Conservation (phyloP, 73 alveolate genomes). For the Effrenium voratum region DNA sequence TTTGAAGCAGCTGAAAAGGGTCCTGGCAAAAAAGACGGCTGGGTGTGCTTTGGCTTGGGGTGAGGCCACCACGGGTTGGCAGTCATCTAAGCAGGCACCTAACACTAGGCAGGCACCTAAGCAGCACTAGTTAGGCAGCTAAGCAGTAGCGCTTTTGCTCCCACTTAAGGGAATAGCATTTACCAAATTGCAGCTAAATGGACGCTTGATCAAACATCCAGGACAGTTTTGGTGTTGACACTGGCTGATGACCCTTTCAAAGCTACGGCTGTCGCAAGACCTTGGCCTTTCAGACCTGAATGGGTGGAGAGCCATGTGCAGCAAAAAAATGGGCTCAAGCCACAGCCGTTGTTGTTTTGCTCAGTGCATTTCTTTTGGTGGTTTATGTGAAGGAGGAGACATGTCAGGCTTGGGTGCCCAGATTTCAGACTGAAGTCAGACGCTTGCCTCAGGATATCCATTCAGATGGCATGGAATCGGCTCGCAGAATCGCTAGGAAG, state of each 20-base stretch:
- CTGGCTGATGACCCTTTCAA: background rate
- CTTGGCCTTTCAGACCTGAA: background rate
- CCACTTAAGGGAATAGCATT: no score
- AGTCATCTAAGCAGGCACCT: no score
- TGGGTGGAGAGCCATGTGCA: no score
- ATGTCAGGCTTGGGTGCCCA: background rate
- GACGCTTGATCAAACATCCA: background rate
- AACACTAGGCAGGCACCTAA: no score
- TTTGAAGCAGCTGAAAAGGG: no score
- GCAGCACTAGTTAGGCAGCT: no score
- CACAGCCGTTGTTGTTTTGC: background rate
- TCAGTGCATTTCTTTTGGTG: background rate
- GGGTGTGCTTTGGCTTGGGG: no score
- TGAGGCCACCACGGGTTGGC: no score
- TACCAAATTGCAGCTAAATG: no score
- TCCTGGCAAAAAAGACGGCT: no score
- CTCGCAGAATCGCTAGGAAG: background rate
- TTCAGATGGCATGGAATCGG: background rate
- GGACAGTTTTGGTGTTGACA: background rate
- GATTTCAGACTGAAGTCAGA: background rate
- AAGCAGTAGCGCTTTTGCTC: no score
- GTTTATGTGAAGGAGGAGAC: background rate
- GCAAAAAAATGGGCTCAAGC: background rate
- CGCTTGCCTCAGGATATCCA: background rate
- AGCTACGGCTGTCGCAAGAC: background rate